These are phyloP conservation scores for Xylaria grammica DNA, from an alignment of 495 filamentous ascomycete species.

Conservation along the genomic window DNA sequence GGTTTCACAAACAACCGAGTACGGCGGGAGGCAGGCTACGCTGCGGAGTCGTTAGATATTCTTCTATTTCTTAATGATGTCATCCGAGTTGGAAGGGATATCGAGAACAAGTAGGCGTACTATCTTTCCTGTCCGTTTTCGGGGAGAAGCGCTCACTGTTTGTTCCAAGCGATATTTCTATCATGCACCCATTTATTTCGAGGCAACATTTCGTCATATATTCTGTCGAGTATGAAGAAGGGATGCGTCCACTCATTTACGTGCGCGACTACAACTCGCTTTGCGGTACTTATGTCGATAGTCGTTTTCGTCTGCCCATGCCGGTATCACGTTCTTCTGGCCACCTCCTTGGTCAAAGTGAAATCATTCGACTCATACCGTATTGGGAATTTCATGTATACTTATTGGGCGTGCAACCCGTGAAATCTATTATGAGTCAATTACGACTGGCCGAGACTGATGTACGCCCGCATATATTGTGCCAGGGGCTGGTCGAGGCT, in stretches of 20 bases:
- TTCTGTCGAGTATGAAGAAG: slow-evolving; percentile 57
- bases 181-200: slow-evolving; percentile 55
- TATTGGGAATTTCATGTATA: slow-evolving; percentile 43
- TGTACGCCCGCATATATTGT: neutral
- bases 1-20: slow-evolving; percentile 4
- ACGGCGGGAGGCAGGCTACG: neutral
- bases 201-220: slow-evolving; percentile 67
- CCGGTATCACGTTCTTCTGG: slow-evolving; percentile 33
- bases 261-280: slow-evolving; percentile 62
- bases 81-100: slow-evolving; percentile 11
- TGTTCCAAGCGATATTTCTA: slow-evolving; percentile 18
- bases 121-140: neutral
- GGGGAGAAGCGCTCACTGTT: neutral
- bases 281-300: slow-evolving; percentile 63
- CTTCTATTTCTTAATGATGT: neutral
- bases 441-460: slow-evolving; percentile 22
- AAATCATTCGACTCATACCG: slow-evolving; percentile 52
- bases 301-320: slow-evolving; percentile 45
- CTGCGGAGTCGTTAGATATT: neutral
- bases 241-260: slow-evolving; percentile 60
- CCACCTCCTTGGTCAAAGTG: slow-evolving; percentile 61
- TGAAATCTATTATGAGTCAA: slow-evolving; percentile 20
- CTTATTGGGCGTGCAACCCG: neutral
- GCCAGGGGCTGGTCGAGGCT: neutral
- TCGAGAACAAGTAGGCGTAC: neutral